Percentiles rank a stretch among this genome's conserved stretches.
phyloP scores from a whole-genome alignment of 257 asterid genomes.

The Nicotiana tomentosiformis region DNA sequence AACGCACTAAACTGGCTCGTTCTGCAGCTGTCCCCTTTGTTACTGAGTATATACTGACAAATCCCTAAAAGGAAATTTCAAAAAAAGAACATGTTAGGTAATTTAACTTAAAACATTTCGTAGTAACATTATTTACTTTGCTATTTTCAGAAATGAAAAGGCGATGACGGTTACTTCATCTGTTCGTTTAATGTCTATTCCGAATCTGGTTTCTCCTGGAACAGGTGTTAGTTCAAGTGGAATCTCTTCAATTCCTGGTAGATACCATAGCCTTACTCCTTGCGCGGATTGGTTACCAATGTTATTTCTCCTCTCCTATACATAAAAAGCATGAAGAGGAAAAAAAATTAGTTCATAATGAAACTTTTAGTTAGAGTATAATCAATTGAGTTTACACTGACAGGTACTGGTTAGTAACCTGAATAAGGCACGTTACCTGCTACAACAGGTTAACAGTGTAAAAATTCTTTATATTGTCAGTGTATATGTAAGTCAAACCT shows the following conservation, averaged over 20 bases:
- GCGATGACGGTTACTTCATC: slow-evolving; percentile 37
- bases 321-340: background rate
- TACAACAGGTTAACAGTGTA: no score
- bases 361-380: background rate
- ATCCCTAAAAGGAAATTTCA: slow-evolving; percentile 24
- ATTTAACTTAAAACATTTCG: background rate
- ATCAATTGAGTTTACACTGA: background rate
- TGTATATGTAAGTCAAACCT: background rate
- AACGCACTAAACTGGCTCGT: slow-evolving; percentile 39
- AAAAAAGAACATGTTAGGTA: background rate
- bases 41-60: slow-evolving; percentile 32
- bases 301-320: slow-evolving; percentile 22
- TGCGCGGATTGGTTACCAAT: slow-evolving; percentile 17
- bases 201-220: slow-evolving; percentile 41
- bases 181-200: slow-evolving; percentile 37
- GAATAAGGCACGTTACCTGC: no score
- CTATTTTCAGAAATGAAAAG: background rate
- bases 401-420: no score
- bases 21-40: slow-evolving; percentile 41
- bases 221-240: slow-evolving; percentile 26
- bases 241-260: slow-evolving; percentile 40
- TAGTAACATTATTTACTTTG: background rate
- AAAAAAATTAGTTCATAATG: background rate
- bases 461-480: background rate
- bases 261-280: slow-evolving; percentile 46